These are phyloP conservation scores for Boletellus emodensis DNA, from an alignment of 768 basidiomycete genomes.

Conservation along the genomic window DNA sequence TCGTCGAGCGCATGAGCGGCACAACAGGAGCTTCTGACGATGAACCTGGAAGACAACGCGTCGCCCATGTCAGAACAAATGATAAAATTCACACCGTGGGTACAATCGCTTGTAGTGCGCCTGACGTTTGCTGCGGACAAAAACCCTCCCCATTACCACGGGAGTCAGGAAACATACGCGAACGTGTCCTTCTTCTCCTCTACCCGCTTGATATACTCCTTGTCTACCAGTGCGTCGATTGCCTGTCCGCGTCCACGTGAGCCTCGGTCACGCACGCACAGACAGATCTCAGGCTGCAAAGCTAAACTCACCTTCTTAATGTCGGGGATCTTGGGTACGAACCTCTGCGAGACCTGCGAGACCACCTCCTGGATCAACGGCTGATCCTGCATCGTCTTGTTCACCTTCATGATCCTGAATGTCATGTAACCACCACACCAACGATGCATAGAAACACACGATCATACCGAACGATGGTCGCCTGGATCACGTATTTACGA, in stretches of 20 bases:
- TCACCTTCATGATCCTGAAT: slow-evolving; percentile 86
- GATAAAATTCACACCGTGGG: neutral
- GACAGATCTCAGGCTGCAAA: neutral
- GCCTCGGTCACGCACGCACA: neutral
- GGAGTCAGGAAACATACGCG: slow-evolving; percentile 34
- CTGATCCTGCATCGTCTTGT: slow-evolving; percentile 94
- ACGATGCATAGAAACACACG: neutral
- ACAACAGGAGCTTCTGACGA: too few relatives aligned
- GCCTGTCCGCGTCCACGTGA: slow-evolving; percentile 46
- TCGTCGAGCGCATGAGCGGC: too few relatives aligned
- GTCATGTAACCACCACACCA: neutral
- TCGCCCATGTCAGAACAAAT: too few relatives aligned
- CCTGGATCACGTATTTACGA: slow-evolving; percentile 93
- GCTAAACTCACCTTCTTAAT: slow-evolving; percentile 77
- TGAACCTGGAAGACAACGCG: too few relatives aligned
- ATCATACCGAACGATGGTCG: slow-evolving; percentile 75
- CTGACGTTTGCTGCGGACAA: too few relatives aligned
- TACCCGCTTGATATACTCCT: slow-evolving; percentile 95
- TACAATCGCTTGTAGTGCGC: neutral
- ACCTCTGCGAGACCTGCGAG: slow-evolving; percentile 81
- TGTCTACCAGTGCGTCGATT: slow-evolving; percentile 88
- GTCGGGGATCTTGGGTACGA: slow-evolving; percentile 90
- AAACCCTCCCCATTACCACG: too few relatives aligned
- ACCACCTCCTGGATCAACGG: slow-evolving; percentile 86
- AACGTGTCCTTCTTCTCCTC: slow-evolving; percentile 83